Conservation (phyloP, 2,329 filamentous ascomycete species). For the Fusarium annulatum region DNA sequence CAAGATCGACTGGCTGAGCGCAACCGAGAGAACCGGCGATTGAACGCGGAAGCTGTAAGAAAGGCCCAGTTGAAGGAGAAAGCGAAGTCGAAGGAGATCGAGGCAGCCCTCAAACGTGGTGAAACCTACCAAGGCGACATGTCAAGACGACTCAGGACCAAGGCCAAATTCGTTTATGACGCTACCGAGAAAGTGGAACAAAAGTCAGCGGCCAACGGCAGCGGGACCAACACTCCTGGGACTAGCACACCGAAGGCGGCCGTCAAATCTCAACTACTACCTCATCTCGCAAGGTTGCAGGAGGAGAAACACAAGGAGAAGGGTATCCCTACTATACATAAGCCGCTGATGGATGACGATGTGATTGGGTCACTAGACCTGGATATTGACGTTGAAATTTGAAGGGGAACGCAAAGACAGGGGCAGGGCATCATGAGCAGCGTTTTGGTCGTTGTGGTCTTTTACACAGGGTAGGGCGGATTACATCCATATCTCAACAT, state of each 20-base stretch:
- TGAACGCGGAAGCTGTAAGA: constrained; percentile 90
- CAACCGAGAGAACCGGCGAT: constrained; percentile 84
- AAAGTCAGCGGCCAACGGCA: constrained; percentile 61
- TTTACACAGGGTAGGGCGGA: not conserved
- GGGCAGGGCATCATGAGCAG: constrained; percentile 16
- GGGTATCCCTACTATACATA: constrained; percentile 75
- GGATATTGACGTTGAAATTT: constrained; percentile 92
- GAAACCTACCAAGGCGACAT: constrained; percentile 69
- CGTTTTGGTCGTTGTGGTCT: constrained; percentile 1
- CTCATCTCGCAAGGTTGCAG: constrained; percentile 65
- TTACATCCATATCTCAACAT: constrained; percentile 11
- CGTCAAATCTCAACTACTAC: constrained; percentile 57
- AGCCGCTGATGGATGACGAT: constrained; percentile 89
- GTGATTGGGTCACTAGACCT: constrained; percentile 90
- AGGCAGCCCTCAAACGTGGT: constrained; percentile 70
- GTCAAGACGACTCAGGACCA: constrained; percentile 72
- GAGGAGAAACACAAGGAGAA: constrained; percentile 66
- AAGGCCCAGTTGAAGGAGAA: constrained; percentile 88
- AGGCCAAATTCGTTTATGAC: constrained; percentile 75
- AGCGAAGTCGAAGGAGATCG: constrained; percentile 68
- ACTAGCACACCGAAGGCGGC: constrained; percentile 63
- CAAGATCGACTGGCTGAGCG: constrained; percentile 86
- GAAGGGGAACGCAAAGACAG: constrained; percentile 30
- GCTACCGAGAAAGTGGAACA: constrained; percentile 62
- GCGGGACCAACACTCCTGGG: constrained; percentile 63